Conservation (phyloP, 805 yeast species). For the Scheffersomyces amazonensis region DNA sequence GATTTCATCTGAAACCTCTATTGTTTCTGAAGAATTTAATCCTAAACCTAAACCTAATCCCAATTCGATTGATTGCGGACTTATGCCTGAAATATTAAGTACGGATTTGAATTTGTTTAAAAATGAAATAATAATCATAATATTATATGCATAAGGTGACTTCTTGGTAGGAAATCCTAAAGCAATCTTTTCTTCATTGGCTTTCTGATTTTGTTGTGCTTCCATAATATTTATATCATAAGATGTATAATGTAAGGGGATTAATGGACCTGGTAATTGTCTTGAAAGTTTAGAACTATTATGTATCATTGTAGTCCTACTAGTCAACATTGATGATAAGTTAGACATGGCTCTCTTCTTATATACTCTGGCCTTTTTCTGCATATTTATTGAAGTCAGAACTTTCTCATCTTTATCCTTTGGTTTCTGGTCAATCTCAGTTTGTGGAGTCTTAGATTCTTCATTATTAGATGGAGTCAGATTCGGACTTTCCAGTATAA, state of each 20-base stretch:
- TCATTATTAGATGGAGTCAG: not conserved
- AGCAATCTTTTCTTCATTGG: slow-evolving; percentile 25
- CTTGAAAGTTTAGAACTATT: slow-evolving; percentile 26
- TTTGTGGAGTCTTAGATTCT: not conserved
- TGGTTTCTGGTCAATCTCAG: not conserved
- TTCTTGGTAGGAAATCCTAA: slow-evolving; percentile 28
- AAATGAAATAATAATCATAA: slow-evolving; percentile 29
- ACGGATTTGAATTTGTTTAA: slow-evolving; percentile 28
- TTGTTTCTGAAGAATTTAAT: not conserved
- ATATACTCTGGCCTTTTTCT: not conserved
- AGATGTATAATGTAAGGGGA: slow-evolving; percentile 29
- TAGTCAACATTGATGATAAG: slow-evolving; percentile 2
- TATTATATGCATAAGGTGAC: slow-evolving; percentile 29
- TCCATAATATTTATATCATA: slow-evolving; percentile 35
- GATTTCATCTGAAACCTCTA: slow-evolving; percentile 17
- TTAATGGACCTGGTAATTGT: slow-evolving; percentile 39
- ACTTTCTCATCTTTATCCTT: not conserved
- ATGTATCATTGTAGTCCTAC: slow-evolving; percentile 31
- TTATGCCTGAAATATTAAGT: slow-evolving; percentile 14
- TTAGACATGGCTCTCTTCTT: not conserved
- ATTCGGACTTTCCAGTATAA: not conserved
- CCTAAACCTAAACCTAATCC: slow-evolving; percentile 13
- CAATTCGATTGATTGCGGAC: slow-evolving; percentile 37
- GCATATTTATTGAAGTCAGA: not conserved
- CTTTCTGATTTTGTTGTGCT: slow-evolving; percentile 11